A percentile compares a stretch with the other conserved stretches of the same genome.
Conservation (phyloP, 1,139 yeast genomes). For the Hansenula sp. region DNA sequence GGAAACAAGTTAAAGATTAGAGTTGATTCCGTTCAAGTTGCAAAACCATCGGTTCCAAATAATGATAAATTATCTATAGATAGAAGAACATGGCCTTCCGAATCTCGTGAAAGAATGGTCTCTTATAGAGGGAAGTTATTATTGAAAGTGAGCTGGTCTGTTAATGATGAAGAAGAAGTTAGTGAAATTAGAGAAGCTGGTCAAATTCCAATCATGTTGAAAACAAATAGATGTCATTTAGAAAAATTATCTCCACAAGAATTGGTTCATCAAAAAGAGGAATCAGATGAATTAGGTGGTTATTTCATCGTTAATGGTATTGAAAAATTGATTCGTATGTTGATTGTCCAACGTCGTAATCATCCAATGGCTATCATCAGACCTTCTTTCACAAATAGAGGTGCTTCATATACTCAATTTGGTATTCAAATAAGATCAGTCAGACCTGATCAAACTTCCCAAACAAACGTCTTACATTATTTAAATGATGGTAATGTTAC, state of each 20-base stretch:
- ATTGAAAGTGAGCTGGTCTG: conserved; percentile 77
- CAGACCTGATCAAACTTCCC: conserved; percentile 96
- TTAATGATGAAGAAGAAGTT: conserved; percentile 81
- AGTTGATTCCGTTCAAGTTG: conserved; percentile 81
- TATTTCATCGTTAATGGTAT: conserved; percentile 95
- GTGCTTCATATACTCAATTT: conserved; percentile 79
- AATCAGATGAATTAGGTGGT: conserved; percentile 95
- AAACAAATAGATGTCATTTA: conserved; percentile 86
- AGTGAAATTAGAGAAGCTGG: conserved; percentile 91
- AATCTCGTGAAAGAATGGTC: conserved; percentile 85
- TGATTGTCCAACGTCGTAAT: conserved; percentile 95
- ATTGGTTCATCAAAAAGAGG: conserved; percentile 77
- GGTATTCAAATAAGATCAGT: conserved; percentile 96
- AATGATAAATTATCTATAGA: conserved; percentile 77
- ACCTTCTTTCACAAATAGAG: conserved; percentile 92
- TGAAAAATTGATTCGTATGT: conserved; percentile 93
- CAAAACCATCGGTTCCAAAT: conserved; percentile 73
- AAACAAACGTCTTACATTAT: conserved; percentile 93
- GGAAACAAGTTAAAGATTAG: conserved; percentile 82
- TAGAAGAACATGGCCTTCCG: conserved; percentile 82
- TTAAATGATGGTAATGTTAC: conserved; percentile 95
- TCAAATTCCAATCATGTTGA: conserved; percentile 84
- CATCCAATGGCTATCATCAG: conserved; percentile 98
- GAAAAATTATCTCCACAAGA: conserved; percentile 79
- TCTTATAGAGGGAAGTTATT: conserved; percentile 72